Percentiles rank a stretch among this genome's conserved stretches.
These are phyloP conservation scores for Aspergillus alliaceus DNA, from an alignment of 2,329 filamentous ascomycete genomes.

Conservation along the genomic window DNA sequence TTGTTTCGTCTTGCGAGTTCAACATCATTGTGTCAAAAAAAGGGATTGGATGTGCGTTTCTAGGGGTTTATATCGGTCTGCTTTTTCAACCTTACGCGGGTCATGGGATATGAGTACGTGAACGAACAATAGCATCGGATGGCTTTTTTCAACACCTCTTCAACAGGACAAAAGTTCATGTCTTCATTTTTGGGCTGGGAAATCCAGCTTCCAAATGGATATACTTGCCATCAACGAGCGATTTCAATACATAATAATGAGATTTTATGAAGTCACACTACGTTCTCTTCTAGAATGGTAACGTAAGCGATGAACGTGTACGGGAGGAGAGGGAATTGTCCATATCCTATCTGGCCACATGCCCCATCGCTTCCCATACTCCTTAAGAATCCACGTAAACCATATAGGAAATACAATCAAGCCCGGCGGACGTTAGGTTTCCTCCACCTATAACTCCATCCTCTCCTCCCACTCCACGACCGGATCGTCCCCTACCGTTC, in stretches of 20 bases:
- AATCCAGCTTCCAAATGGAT: not conserved
- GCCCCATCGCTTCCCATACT: not conserved
- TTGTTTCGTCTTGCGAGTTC: constrained; percentile 26
- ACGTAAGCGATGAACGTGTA: not conserved
- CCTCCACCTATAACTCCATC: constrained; percentile 11
- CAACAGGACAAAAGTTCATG: constrained; percentile 25
- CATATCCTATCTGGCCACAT: too few relatives aligned
- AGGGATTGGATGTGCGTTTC: constrained; percentile 32
- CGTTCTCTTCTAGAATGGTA: not conserved
- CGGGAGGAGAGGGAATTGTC: too few relatives aligned
- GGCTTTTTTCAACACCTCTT: constrained; percentile 29
- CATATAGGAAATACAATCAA: not conserved
- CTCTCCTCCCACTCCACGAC: constrained; percentile 7
- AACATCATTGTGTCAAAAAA: constrained; percentile 38
- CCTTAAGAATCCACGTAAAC: not conserved
- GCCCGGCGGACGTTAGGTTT: not conserved
- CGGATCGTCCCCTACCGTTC: not conserved
- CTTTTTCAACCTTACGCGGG: constrained; percentile 42
- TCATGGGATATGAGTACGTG: constrained; percentile 33
- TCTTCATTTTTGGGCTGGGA: not conserved
- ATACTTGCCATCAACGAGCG: constrained; percentile 6
- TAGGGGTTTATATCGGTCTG: constrained; percentile 40
- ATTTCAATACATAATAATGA: constrained; percentile 19
- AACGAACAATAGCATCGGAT: constrained; percentile 23
- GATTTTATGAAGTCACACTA: not conserved